Evolutionary conservation across 1,284 basidiomycete species (phyloP).

Genomic region (Testicularia cyperi): DNA sequence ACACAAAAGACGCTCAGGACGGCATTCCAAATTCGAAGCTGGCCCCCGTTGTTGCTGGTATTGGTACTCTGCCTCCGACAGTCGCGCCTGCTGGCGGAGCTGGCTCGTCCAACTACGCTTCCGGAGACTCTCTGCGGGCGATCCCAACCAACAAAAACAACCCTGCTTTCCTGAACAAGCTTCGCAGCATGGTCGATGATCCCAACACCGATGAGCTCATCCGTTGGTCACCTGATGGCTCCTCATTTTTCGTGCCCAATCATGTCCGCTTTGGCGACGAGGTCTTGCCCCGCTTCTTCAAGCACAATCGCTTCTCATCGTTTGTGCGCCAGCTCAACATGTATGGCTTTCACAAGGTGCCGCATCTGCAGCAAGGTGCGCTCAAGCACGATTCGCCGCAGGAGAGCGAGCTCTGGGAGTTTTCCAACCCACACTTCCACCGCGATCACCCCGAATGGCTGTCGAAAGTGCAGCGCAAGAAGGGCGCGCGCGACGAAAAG

Average conservation of each 20-base stretch:
- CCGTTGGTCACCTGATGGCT: constrained; percentile 83
- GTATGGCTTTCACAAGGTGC: constrained; percentile 63
- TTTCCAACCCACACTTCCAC: constrained; percentile 84
- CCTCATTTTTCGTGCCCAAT: constrained; percentile 90
- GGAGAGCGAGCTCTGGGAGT: constrained; percentile 89
- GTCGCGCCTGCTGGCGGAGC: constrained; percentile 3
- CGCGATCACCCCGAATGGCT: constrained; percentile 86
- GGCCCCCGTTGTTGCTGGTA: constrained; percentile 28
- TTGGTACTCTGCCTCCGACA: constrained; percentile 26
- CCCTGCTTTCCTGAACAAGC: constrained; percentile 87
- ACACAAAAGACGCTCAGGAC: too few relatives aligned
- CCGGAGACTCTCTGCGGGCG: constrained; percentile 17
- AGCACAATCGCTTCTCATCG: constrained; percentile 73
- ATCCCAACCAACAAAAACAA: constrained; percentile 61
- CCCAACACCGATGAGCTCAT: constrained; percentile 78
- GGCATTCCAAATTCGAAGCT: too few relatives aligned
- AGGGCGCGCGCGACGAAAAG: constrained; percentile 59
- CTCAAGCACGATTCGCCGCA: constrained; percentile 63
- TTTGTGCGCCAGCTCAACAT: constrained; percentile 88
- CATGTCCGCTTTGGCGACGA: constrained; percentile 89
- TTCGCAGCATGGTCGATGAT: constrained; percentile 87
- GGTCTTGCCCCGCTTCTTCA: constrained; percentile 61
- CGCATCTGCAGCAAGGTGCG: constrained; percentile 91
- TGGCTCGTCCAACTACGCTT: constrained; percentile 1
- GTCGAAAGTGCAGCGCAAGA: constrained; percentile 77